Conservation (phyloP, 23 red algal genomes). For the Agarophyton chilense region DNA sequence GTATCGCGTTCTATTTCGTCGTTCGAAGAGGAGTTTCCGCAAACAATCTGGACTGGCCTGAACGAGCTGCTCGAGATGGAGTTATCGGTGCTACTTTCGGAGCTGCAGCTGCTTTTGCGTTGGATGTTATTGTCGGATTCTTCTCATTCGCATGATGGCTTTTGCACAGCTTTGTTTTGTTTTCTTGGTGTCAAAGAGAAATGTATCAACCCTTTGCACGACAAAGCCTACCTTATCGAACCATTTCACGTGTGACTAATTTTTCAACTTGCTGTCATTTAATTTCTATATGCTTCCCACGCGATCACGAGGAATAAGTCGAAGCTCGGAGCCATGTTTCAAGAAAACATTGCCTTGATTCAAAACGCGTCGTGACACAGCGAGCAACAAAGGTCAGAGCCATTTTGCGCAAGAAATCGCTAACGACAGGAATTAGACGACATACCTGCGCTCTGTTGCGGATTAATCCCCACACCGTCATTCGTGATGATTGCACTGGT, state of each 20-base stretch:
- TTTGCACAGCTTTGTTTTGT: not conserved
- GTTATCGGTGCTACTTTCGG: slow-evolving; percentile 54
- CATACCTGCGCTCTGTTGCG: slow-evolving; percentile 87
- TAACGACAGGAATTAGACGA: not conserved
- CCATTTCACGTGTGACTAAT: not conserved
- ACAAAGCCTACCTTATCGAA: not conserved
- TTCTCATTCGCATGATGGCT: not conserved
- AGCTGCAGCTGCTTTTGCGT: slow-evolving; percentile 11
- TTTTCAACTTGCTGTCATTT: not conserved
- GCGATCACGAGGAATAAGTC: slow-evolving; percentile 92
- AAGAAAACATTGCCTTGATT: slow-evolving; percentile 84
- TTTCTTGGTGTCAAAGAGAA: not conserved
- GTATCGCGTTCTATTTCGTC: slow-evolving; percentile 34
- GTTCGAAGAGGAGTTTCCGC: slow-evolving; percentile 45
- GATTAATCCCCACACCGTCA: slow-evolving; percentile 89
- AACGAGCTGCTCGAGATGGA: slow-evolving; percentile 41
- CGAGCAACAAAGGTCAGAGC: not conserved
- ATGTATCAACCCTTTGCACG: not conserved
- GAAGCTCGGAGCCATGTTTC: slow-evolving; percentile 90
- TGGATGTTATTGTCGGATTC: slow-evolving; percentile 29
- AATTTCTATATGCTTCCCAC: slow-evolving; percentile 48
- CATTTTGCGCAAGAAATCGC: not conserved
- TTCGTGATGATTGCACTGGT: slow-evolving; percentile 92
- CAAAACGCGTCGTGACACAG: not conserved
- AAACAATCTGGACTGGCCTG: slow-evolving; percentile 38